Conservation (phyloP, 345 rosid species). For the Melaleuca quinquenervia region DNA sequence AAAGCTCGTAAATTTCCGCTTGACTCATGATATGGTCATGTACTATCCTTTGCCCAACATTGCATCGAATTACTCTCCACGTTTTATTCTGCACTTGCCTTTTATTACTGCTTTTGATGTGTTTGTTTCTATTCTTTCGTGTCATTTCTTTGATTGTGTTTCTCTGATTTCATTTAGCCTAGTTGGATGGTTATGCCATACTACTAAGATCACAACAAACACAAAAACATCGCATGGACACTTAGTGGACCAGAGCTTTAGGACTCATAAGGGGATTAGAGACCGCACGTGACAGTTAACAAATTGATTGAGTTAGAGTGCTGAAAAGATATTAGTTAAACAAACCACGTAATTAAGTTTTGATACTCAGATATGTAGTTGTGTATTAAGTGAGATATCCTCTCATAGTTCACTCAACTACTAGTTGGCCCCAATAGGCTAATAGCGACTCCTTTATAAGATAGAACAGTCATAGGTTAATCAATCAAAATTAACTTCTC, state of each 20-base stretch:
- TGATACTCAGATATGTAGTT: background rate
- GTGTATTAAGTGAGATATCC: background rate
- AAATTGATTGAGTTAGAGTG: background rate
- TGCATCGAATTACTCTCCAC: too few species aligned
- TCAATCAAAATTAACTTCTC: background rate
- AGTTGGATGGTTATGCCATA: background rate
- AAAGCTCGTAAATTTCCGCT: too few species aligned
- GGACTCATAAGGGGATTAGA: background rate
- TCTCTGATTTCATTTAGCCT: background rate
- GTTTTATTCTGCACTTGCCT: too few species aligned
- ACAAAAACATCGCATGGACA: background rate
- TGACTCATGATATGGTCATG: too few species aligned
- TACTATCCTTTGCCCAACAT: too few species aligned
- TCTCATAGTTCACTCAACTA: background rate
- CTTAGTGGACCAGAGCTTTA: background rate
- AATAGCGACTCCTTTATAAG: background rate
- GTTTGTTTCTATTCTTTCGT: background rate
- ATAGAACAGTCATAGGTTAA: background rate
- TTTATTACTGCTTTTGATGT: background rate
- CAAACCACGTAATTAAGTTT: background rate
- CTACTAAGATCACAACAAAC: background rate
- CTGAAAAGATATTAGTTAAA: background rate
- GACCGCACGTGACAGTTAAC: background rate
- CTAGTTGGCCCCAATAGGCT: accelerated
- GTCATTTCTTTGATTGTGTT: background rate